Base-by-base conservation (phyloP, 495 filamentous ascomycete genomes). In the Podospora australis region DNA sequence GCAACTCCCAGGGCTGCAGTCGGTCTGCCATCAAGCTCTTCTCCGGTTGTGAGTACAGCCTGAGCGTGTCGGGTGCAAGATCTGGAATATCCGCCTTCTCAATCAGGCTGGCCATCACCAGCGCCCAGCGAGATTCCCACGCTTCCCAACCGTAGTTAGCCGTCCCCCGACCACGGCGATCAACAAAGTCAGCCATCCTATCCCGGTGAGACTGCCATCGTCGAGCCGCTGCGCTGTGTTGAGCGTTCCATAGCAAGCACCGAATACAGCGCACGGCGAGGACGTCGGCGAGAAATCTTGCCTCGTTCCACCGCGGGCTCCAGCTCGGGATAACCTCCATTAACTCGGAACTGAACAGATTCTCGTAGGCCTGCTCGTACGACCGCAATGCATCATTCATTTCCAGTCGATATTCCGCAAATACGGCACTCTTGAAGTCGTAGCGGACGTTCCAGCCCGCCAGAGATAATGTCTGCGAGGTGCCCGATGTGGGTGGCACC, bases 361-460 rank as follows among this genome's bases (percentile, higher is more conserved):
- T 81, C 21, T 92, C 88, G 58, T 95, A 90, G 6, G 88, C 87
- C 57, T 81, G 80, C 55, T 90, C 86, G 53, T 86, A 96, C 45
- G 86, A 89, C 24, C 87, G 78, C 41, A 82, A 70, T 0, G 90
- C 90, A 23, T 77, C 80, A 56, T 95, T 90, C 78, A 90, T 87
- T 58, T 96, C 90, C 59, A 88, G 84, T 10, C 90, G 79, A 52
- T 88, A 95, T 60, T 95, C 89, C 25, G 90, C 88, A 58, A 96
- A 87, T 1, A 94, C 72, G 6, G 87, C 90, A 22, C 88, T 76
- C 58, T 96, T 96, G 69, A 91, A 89, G 57, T 96, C 90, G 60
- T 95, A 96, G 2, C 90, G 83, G 17, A 88, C 81, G 62, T 84
- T 88, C 90, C 90, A 96, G 4, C 86, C 88, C 46, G 87, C 84